phyloP scores from a whole-genome alignment of 768 basidiomycete genomes.

The Steccherinum ochraceum region DNA sequence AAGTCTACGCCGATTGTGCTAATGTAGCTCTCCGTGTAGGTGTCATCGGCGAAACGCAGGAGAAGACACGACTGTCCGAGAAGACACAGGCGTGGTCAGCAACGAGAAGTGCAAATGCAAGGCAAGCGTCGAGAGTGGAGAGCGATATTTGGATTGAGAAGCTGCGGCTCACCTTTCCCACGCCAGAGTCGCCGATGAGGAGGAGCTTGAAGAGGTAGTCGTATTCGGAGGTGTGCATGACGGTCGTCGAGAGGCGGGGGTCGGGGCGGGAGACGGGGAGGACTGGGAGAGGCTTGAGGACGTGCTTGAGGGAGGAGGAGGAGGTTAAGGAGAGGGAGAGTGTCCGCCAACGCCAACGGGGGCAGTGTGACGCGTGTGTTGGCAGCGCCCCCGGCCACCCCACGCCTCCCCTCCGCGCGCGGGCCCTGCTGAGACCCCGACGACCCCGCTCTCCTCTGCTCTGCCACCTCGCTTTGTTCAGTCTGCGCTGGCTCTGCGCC shows the following conservation, averaged over 20 bases:
- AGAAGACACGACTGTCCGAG: slow-evolving; percentile 93
- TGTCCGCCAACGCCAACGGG: background rate
- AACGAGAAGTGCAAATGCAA: too few species aligned
- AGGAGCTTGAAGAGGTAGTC: slow-evolving; percentile 95
- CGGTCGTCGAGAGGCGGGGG: slow-evolving; percentile 2
- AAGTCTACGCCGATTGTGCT: slow-evolving; percentile 98
- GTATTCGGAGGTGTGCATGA: slow-evolving; percentile 45
- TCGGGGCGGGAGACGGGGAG: background rate
- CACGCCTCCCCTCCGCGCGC: background rate
- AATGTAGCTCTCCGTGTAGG: slow-evolving; percentile 96
- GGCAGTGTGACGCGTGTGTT: background rate
- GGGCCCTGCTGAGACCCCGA: background rate
- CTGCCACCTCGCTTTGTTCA: background rate
- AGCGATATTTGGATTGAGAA: too few species aligned
- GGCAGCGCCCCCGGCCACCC: background rate
- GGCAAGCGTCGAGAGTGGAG: too few species aligned
- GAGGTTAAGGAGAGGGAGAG: background rate
- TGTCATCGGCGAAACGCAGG: slow-evolving; percentile 91
- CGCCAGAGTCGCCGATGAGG: slow-evolving; percentile 93
- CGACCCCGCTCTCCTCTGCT: background rate
- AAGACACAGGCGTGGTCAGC: too few species aligned
- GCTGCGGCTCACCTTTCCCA: slow-evolving; percentile 63
- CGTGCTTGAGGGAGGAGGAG: too few species aligned
- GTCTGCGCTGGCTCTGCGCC: background rate
- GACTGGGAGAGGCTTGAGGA: background rate